These are phyloP conservation scores for Leishmania tarentolae DNA, from an alignment of 208 protist genomes.

Conservation along the genomic window DNA sequence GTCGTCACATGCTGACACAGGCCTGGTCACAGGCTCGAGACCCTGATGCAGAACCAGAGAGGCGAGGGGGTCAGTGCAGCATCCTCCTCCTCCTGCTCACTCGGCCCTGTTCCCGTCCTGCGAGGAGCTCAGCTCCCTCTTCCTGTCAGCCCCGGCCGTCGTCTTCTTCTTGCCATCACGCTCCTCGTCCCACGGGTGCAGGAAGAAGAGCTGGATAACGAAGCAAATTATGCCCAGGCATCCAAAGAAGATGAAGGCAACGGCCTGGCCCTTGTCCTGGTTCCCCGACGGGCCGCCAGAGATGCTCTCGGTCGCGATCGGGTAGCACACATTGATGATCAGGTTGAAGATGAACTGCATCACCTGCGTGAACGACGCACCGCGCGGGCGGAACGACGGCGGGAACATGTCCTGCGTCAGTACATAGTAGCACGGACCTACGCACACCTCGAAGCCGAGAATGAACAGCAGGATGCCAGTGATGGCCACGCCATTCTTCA, in stretches of 20 bases:
- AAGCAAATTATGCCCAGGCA: slow-evolving; percentile 67
- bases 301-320: slow-evolving; percentile 73
- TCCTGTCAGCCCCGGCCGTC: not conserved
- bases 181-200: slow-evolving; percentile 65
- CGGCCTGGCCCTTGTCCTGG: slow-evolving; percentile 87
- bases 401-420: slow-evolving; percentile 88
- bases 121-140: slow-evolving; percentile 8
- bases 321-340: slow-evolving; percentile 89
- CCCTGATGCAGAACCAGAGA: not conserved
- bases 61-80: not conserved
- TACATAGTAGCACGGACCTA: slow-evolving; percentile 83
- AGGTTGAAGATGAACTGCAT: slow-evolving; percentile 87
- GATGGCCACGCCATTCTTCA: slow-evolving; percentile 73
- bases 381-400: slow-evolving; percentile 70
- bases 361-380: slow-evolving; percentile 67
- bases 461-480: slow-evolving; percentile 85
- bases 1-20: not conserved
- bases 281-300: slow-evolving; percentile 79
- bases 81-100: not conserved
- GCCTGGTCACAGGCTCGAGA: not conserved
- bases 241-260: slow-evolving; percentile 90
- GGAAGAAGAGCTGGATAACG: slow-evolving; percentile 75
- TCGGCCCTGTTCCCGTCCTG: not conserved
- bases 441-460: slow-evolving; percentile 67
- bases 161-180: slow-evolving; percentile 16